A percentile compares a stretch with the other conserved stretches of the same genome.
phyloP scores from a whole-genome alignment of 2,329 filamentous ascomycete species.

The Proliferodiscus dingleyae region DNA sequence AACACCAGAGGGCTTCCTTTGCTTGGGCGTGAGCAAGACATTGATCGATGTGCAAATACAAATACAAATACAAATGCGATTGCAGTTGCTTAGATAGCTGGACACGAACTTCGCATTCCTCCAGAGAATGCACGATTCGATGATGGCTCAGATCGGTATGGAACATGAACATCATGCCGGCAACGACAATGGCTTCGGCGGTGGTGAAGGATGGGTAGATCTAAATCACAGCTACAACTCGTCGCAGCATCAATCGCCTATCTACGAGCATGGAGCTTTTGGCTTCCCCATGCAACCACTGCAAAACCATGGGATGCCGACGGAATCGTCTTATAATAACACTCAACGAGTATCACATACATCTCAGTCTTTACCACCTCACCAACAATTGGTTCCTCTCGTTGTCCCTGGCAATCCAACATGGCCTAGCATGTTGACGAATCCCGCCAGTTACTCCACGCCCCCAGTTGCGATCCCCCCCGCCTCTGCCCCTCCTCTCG shows the following conservation, averaged over 20 bases:
- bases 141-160: conserved; percentile 33
- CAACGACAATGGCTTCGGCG: conserved; percentile 35
- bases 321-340: conserved; percentile 48
- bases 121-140: conserved; percentile 32
- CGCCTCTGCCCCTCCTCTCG: conserved; percentile 45
- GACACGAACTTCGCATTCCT: conserved; percentile 11
- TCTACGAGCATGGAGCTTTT: conserved; percentile 62
- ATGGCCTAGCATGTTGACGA: conserved; percentile 81
- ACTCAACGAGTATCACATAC: conserved; percentile 48
- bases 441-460: conserved; percentile 60
- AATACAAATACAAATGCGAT: too few species aligned
- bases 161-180: conserved; percentile 29
- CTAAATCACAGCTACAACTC: conserved; percentile 39
- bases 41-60: conserved; percentile 18
- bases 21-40: conserved; percentile 11
- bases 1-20: conserved; percentile 21
- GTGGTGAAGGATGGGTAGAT: conserved; percentile 49
- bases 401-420: conserved; percentile 62
- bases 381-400: conserved; percentile 60
- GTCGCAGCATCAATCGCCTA: conserved; percentile 63
- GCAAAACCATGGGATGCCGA: conserved; percentile 57
- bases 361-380: conserved; percentile 37
- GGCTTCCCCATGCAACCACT: conserved; percentile 53
- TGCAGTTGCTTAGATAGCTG: conserved; percentile 15
- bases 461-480: conserved; percentile 52